These are phyloP conservation scores for Cladochytrium replicatum DNA, from an alignment of 192 early-diverging fungal species.

Conservation along the genomic window DNA sequence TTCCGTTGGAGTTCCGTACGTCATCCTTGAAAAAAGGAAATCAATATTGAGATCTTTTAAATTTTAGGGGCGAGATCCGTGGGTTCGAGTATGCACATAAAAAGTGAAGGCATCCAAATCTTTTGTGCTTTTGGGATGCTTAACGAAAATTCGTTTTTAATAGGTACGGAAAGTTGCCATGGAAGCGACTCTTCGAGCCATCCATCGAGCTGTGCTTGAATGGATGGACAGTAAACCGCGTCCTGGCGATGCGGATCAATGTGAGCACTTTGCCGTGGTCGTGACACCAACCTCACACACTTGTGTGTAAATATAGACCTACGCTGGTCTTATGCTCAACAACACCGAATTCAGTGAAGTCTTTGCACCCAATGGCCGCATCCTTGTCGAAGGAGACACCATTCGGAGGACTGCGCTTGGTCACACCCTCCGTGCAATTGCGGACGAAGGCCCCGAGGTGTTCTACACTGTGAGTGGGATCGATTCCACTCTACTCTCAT, in stretches of 20 bases:
- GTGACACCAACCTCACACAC: not conserved
- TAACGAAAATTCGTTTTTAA: not conserved
- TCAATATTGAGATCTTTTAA: not conserved
- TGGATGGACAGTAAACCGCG: conserved; percentile 53
- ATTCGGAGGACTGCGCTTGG: conserved; percentile 20
- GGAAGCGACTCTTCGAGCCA: conserved; percentile 68
- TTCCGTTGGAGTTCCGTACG: conserved; percentile 65
- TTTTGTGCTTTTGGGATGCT: not conserved
- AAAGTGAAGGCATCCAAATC: conserved; percentile 18
- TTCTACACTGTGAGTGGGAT: conserved; percentile 32
- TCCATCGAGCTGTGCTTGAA: conserved; percentile 64
- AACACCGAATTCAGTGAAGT: conserved; percentile 36
- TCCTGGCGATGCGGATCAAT: conserved; percentile 35
- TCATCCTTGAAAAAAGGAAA: no score
- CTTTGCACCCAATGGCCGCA: conserved; percentile 60
- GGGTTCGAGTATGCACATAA: conserved; percentile 75
- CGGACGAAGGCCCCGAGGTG: conserved; percentile 17
- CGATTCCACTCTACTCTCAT: not conserved
- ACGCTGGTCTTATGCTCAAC: conserved; percentile 20
- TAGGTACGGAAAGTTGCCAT: conserved; percentile 70
- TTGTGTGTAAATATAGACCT: not conserved
- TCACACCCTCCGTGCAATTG: conserved; percentile 24
- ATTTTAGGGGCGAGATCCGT: conserved; percentile 66
- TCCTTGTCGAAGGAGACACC: conserved; percentile 58
- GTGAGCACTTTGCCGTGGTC: not conserved